These are phyloP conservation scores for Thelonectria discophora DNA, from an alignment of 2,329 filamentous ascomycete genomes.

Conservation along the genomic window DNA sequence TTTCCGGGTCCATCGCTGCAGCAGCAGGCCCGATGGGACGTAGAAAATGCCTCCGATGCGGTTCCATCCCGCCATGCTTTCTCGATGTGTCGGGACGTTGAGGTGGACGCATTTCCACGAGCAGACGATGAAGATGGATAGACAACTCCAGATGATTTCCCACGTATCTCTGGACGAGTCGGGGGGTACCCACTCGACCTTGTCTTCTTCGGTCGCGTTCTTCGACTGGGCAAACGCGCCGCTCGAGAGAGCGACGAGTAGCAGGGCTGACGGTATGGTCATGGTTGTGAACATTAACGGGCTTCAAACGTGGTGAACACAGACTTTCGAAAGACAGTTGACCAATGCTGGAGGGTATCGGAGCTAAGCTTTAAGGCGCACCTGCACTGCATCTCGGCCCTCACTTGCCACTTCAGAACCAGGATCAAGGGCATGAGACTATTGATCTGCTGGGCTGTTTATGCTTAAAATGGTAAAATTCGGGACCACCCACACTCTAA, in stretches of 20 bases:
- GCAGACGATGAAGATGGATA: conserved; percentile 10
- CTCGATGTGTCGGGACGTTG: not conserved
- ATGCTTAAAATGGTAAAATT: not conserved
- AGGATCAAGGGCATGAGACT: not conserved
- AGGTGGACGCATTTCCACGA: conserved; percentile 13
- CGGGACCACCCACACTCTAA: not conserved
- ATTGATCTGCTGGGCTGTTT: not conserved
- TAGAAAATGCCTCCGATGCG: not conserved
- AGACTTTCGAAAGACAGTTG: not conserved
- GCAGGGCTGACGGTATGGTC: not conserved
- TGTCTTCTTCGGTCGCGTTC: not conserved
- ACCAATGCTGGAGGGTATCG: no score
- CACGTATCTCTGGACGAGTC: not conserved
- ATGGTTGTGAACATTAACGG: not conserved
- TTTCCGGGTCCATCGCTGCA: not conserved
- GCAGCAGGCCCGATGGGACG: not conserved
- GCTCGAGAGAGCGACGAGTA: not conserved
- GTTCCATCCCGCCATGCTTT: not conserved
- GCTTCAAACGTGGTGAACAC: not conserved
- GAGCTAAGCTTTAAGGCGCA: no score
- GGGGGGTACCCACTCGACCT: conserved; percentile 1
- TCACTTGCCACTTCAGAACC: not conserved
- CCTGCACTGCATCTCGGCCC: not conserved
- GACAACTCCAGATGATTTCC: conserved; percentile 10
- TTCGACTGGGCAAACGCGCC: not conserved